Percentiles rank a stretch among this genome's conserved stretches.
These are phyloP conservation scores for Rugonectria rugulosa DNA, from an alignment of 2,329 filamentous ascomycete genomes.

Conservation along the genomic window DNA sequence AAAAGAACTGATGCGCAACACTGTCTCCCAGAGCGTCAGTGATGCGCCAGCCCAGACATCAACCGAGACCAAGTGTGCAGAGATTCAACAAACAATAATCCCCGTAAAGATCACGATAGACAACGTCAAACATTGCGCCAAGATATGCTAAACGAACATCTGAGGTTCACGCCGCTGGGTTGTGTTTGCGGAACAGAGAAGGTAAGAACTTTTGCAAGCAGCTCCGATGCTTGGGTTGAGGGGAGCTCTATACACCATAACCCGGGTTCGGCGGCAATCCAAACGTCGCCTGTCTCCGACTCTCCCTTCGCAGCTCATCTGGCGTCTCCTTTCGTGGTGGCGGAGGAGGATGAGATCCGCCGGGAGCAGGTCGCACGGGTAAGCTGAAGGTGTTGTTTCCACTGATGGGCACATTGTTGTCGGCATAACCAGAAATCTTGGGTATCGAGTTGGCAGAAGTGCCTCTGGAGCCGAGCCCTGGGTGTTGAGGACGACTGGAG, in stretches of 20 bases:
- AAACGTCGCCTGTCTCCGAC: constrained; percentile 62
- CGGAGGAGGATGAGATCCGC: constrained; percentile 66
- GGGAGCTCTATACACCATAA: constrained; percentile 42
- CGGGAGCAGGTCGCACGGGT: constrained; percentile 69
- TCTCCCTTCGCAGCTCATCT: constrained; percentile 61
- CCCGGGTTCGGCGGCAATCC: constrained; percentile 54
- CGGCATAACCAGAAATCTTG: constrained; percentile 50
- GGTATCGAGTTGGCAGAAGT: constrained; percentile 62
- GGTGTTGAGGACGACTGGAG: constrained; percentile 57
- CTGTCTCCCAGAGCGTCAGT: constrained; percentile 26
- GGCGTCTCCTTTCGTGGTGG: constrained; percentile 64
- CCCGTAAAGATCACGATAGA: constrained; percentile 34
- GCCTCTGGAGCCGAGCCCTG: constrained; percentile 61
- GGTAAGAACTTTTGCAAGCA: constrained; percentile 24
- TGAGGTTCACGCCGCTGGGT: constrained; percentile 26
- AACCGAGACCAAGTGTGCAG: constrained; percentile 32
- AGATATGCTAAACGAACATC: constrained; percentile 44
- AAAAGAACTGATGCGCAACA: constrained; percentile 25
- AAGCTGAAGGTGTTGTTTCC: constrained; percentile 65
- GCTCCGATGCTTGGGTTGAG: constrained; percentile 7
- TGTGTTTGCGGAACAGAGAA: constrained; percentile 27
- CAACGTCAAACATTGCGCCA: constrained; percentile 42
- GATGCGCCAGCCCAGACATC: constrained; percentile 16
- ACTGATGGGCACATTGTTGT: constrained; percentile 50
- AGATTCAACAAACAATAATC: constrained; percentile 33